phyloP scores from a whole-genome alignment of 805 yeast species.

The Metschnikowia gelsemii region DNA sequence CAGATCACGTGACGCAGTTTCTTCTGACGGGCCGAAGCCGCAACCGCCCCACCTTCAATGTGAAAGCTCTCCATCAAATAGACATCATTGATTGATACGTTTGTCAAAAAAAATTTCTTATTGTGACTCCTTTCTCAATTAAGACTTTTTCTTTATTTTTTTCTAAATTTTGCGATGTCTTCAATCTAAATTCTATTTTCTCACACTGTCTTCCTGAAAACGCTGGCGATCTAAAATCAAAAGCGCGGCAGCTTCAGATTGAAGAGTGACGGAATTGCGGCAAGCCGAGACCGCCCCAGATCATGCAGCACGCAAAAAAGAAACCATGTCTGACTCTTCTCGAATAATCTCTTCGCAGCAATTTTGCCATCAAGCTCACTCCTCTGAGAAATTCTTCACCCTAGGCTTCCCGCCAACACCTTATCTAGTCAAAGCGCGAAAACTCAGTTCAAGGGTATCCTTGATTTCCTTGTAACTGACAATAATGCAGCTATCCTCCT shows the following conservation, averaged over 20 bases:
- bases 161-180: too few species aligned
- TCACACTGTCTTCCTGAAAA: too few species aligned
- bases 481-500: constrained; percentile 81
- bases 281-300: background rate
- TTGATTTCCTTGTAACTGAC: constrained; percentile 82
- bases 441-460: constrained; percentile 66
- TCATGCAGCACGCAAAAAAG: background rate
- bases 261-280: background rate
- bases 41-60: constrained; percentile 4
- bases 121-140: too few species aligned
- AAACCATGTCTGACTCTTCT: background rate
- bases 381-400: too few species aligned
- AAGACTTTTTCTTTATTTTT: too few species aligned
- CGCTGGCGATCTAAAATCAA: background rate
- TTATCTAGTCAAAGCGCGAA: constrained; percentile 37
- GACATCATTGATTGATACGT: too few species aligned
- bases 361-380: background rate
- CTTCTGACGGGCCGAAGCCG: constrained; percentile 1
- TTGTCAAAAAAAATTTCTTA: too few species aligned
- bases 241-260: background rate
- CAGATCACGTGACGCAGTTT: constrained; percentile 8
- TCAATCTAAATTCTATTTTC: too few species aligned
- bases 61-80: too few species aligned
- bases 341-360: constrained; percentile 1
- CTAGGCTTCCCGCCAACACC: too few species aligned